Base-by-base conservation (phyloP, 1,284 basidiomycete genomes). In the Laetiporus sulphureus region DNA sequence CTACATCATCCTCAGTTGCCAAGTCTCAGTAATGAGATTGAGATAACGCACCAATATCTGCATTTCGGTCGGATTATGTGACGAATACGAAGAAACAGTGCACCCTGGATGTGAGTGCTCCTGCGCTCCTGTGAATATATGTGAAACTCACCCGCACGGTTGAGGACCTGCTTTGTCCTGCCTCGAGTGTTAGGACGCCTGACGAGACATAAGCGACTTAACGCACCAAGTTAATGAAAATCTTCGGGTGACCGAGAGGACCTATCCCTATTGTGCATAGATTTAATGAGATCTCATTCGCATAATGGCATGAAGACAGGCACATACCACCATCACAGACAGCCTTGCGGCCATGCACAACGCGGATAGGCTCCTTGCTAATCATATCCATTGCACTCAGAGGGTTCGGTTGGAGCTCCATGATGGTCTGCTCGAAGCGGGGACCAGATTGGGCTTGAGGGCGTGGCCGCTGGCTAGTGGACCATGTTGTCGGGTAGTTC, bases 241-340 rank as follows among this genome's bases (percentile, higher is more conserved):
- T 83, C 72, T 91, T 93, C 12, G 95, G 95, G 63, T 99, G 95
- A 35, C 95, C 95, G 24, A 99, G 76, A 37, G 95, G 79, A n/a
- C 95, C 95, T 63, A 82, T 83, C 64, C 94, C 94, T 98, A 52
- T 12, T 12, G 30, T 23, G 44, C 41, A 45, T 24, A 36, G 34
- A 42, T n/a, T 12, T 7, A 24, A 21, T 40, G 39, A 33, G 15
- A 10, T 13, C 30, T 24, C 10, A 10, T 12, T 8, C 5, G 11
- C 7, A 24, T 15, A 16, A 22, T 7, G 37, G 13, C 33, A 16
- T 32, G 11, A 37, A 32, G 31, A 2, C 42, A 3, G 22, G 7
- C 21, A 67, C 88, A 57, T 55, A 95, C 93, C 93, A 53, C 95
- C 95, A 62, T 99, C 93, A 60, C 95, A 99, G 40, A 82, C 74